Evolutionary conservation across 75 land plant genomes (phyloP).

Genomic region (Cunninghamia lanceolata): DNA sequence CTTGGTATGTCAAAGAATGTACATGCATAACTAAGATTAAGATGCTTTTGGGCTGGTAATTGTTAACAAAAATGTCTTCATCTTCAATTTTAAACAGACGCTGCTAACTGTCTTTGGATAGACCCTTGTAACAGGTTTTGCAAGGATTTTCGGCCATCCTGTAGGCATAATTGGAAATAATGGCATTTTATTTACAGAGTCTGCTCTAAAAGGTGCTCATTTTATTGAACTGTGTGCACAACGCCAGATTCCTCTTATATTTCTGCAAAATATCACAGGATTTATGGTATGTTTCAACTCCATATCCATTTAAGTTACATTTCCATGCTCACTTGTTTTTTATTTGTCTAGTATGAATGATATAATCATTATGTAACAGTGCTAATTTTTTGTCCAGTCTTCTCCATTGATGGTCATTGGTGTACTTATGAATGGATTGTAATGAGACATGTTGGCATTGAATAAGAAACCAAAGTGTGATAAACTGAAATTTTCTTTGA

Average conservation of each 20-base stretch:
- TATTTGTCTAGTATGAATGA: neutral
- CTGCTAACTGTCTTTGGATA: conserved; percentile 26
- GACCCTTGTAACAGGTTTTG: conserved; percentile 99
- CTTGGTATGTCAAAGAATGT: neutral
- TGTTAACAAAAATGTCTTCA: neutral
- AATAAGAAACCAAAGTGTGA: neutral
- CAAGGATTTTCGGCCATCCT: conserved; percentile 82
- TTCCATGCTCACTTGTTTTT: neutral
- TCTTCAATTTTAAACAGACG: neutral
- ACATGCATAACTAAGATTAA: neutral
- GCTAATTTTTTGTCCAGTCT: neutral
- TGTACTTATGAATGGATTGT: neutral
- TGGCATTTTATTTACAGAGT: conserved; percentile 94
- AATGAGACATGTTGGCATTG: neutral
- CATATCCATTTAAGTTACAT: conserved; percentile 1
- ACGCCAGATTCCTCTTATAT: conserved; percentile 92
- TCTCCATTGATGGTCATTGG: neutral
- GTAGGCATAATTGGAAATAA: conserved; percentile 98
- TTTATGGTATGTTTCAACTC: conserved; percentile 73
- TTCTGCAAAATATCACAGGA: conserved; percentile 98
- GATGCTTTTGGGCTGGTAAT: neutral
- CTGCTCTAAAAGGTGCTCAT: conserved; percentile 98
- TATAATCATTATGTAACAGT: neutral
- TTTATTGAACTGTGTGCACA: conserved; percentile 95
- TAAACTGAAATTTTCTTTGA: neutral